A percentile compares a stretch with the other conserved stretches of the same genome.
These are phyloP conservation scores for Fusarium abutilonis DNA, from an alignment of 2,329 filamentous ascomycete genomes.

Conservation along the genomic window DNA sequence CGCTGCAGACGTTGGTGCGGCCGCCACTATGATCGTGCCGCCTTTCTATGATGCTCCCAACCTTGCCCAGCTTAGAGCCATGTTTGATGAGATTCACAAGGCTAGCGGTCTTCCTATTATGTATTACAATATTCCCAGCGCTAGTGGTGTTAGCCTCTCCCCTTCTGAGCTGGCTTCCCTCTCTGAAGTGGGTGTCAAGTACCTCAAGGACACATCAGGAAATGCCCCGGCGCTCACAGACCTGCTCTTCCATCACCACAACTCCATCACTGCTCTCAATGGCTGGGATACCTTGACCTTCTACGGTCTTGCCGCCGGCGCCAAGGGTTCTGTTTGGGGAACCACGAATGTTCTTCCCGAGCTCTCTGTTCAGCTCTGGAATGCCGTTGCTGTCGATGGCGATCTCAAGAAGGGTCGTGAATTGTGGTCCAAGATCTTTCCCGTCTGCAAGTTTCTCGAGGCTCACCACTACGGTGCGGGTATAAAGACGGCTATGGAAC, in stretches of 20 bases:
- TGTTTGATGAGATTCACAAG: slow-evolving; percentile 55
- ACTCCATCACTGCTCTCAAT: slow-evolving; percentile 59
- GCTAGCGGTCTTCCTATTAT: slow-evolving; percentile 56
- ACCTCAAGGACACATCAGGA: slow-evolving; percentile 63
- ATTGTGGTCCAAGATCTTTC: slow-evolving; percentile 60
- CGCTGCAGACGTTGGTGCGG: slow-evolving; percentile 49
- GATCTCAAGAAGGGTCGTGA: slow-evolving; percentile 57
- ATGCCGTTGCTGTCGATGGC: slow-evolving; percentile 51
- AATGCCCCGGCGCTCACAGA: slow-evolving; percentile 61
- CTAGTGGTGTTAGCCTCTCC: slow-evolving; percentile 54
- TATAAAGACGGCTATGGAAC: slow-evolving; percentile 61
- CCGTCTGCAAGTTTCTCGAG: slow-evolving; percentile 61
- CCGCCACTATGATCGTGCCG: slow-evolving; percentile 59
- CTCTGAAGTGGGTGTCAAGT: slow-evolving; percentile 57
- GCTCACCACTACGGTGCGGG: slow-evolving; percentile 58
- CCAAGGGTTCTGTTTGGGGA: slow-evolving; percentile 61
- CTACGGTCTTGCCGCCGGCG: slow-evolving; percentile 61
- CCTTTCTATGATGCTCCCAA: slow-evolving; percentile 60
- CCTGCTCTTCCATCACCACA: slow-evolving; percentile 54
- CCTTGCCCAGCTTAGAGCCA: slow-evolving; percentile 47
- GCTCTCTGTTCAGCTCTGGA: slow-evolving; percentile 58
- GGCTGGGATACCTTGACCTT: slow-evolving; percentile 65
- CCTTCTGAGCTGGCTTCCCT: slow-evolving; percentile 57
- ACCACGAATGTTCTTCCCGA: slow-evolving; percentile 62
- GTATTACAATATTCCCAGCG: slow-evolving; percentile 63